Base-by-base conservation (phyloP, 129 eudicot species). In the Helichrysum umbraculigerum region DNA sequence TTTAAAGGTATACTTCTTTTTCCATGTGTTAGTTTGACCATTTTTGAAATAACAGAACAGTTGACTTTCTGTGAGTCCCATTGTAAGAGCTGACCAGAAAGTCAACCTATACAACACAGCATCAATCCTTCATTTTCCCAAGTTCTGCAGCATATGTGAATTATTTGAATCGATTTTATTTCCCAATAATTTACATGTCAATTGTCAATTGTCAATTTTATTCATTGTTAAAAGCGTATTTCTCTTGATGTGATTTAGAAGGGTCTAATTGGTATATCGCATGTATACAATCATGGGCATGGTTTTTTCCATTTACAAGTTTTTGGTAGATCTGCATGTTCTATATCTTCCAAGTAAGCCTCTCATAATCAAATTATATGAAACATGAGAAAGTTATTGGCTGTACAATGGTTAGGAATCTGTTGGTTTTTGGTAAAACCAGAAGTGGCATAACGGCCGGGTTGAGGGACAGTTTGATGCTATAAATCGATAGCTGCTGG, bases 41-140 rank as follows among this genome's bases (percentile, higher is more conserved):
- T 12, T 34, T 10, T 56, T 47, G 4, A 37, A 1, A 67, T 14
- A 35, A 14, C 19, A 32, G 22, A 16, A 25, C 16, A 56, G 68
- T 66, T 66, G 71, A 75, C 64, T 64, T 75, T 32, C 32, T 29
- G 29, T 44, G 15, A 28, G 79, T 62, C 65, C 62, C 30, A 63
- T 9, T 42, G 32, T 30, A n/a, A 65, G 7, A 61, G 51, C 61
- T 29, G 6, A 7, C 41, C 29, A 59, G 42, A 25, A 60, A 16
- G 28, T 59, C 41, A 73, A 44, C 59, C 41, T 62, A 39, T 41
- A 61, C 61, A 62, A 20, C 44, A 68, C 56, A 19, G 0, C 34
- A 39, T 12, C 34, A 68, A 42, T 54, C 30, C 56, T 29, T 66
- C 51, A n/a, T 2, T 5, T 66, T 35, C 29, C 70, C 19, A 37